Conservation (phyloP, 768 basidiomycete species). For the Psilocybe tampanensis region DNA sequence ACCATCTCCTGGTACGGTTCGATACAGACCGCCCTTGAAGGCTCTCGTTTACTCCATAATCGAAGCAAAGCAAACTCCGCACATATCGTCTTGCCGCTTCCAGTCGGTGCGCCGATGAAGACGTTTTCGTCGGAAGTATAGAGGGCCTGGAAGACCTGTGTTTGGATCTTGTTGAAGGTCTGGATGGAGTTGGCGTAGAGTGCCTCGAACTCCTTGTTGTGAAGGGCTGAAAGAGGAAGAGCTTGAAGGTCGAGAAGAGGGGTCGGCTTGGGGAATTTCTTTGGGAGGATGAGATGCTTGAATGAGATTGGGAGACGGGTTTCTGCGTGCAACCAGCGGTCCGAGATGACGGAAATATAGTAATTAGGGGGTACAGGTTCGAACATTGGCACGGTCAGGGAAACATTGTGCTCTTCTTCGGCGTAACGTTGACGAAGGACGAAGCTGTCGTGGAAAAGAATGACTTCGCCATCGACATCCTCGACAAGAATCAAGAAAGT, state of each 20-base stretch:
- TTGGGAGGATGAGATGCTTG: constrained; percentile 96
- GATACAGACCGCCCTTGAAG: constrained; percentile 87
- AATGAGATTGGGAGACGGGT: constrained; percentile 95
- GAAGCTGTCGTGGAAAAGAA: constrained; percentile 95
- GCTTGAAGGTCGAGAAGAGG: constrained; percentile 91
- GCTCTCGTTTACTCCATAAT: constrained; percentile 89
- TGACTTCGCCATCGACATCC: constrained; percentile 95
- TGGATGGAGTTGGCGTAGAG: constrained; percentile 82
- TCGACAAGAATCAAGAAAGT: constrained; percentile 94
- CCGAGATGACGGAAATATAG: constrained; percentile 93
- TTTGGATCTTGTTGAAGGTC: constrained; percentile 98
- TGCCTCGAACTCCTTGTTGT: constrained; percentile 90
- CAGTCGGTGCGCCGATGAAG: constrained; percentile 95
- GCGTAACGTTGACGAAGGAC: constrained; percentile 90
- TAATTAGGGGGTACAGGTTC: constrained; percentile 99
- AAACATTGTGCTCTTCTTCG: constrained; percentile 92
- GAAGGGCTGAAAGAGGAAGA: constrained; percentile 86
- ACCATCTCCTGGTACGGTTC: constrained; percentile 99
- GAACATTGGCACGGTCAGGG: constrained; percentile 94
- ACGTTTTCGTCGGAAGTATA: constrained; percentile 97
- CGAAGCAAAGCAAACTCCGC: constrained; percentile 95
- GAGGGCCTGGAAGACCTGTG: constrained; percentile 97
- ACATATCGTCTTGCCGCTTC: constrained; percentile 96
- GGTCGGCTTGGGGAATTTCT: constrained; percentile 93
- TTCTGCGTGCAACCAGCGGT: constrained; percentile 95